Base-by-base conservation (phyloP, 148 eudicot genomes). In the Amaranthus palmeri region DNA sequence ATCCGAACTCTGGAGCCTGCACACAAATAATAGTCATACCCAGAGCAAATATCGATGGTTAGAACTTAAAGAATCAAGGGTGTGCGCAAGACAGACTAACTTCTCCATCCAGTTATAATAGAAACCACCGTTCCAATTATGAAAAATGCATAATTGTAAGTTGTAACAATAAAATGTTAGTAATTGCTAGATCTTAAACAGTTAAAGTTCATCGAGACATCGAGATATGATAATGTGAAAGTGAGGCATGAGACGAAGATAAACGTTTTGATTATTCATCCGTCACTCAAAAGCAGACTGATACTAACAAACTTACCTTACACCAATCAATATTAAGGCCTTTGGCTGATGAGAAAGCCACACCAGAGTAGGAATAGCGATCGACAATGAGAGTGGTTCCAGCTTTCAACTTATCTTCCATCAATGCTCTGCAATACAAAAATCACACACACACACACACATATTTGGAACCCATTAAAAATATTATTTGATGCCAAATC, bases 301-400 rank as follows among this genome's bases (percentile, higher is more conserved):
- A 5, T 47, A 8, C 14, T 3, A 18, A 14, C 36, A 60, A 6
- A 7, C 44, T 74, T 81, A 95, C 99, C 97, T 95, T 95, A 68
- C 99, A 95, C 97, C 99, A 95, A 17, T 92, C 86, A 61, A 92
- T 70, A 79, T 88, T 85, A 65, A 95, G 88, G 73, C 99, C 99
- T 83, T 95, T 95, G 53, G 99, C 99, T 77, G 97, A 83, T 36
- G 99, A 91, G 80, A 95, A 95, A 2, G 97, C 99, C 69, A 95
- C 97, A 71, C 99, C 97, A 15, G 99, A 95, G 79, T 86, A 95
- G 13, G 99, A 89, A 82, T 95, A 95, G 17, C 99, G 97, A 84
- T 95, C 99, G 58, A 95, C 88, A 15, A 91, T 81, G 42, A 95
- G 90, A 13, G 97, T 86, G 8, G 86, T 91, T 69, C 93, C 93